A percentile compares a stretch with the other conserved stretches of the same genome.
Evolutionary conservation across 2,329 filamentous ascomycete genomes (phyloP).

Genomic region (Epichloe uncinata): DNA sequence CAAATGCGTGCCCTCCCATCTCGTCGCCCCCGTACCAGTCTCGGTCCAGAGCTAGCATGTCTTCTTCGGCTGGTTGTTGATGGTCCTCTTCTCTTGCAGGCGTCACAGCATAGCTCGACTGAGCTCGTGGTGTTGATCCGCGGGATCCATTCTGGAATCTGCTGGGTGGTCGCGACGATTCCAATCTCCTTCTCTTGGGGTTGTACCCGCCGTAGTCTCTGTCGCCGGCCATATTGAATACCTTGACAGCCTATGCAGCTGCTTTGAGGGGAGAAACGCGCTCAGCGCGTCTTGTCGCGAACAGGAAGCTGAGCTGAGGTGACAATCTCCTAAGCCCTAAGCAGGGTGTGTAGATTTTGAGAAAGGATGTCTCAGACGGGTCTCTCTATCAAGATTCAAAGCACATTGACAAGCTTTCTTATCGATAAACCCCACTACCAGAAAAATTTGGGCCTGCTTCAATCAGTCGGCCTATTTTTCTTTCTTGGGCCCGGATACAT

Average conservation of each 20-base stretch:
- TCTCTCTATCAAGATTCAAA: neutral
- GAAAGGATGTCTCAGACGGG: too few relatives aligned
- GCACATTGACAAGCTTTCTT: constrained; percentile 11
- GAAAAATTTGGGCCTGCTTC: constrained; percentile 19
- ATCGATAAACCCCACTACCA: constrained; percentile 28
- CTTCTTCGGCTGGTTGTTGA: constrained; percentile 52
- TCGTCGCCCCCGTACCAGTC: constrained; percentile 92
- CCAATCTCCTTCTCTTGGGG: constrained; percentile 25
- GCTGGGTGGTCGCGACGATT: constrained; percentile 16
- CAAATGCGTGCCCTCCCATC: constrained; percentile 66
- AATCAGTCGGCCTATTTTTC: neutral
- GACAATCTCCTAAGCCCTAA: neutral
- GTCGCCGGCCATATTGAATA: constrained; percentile 20
- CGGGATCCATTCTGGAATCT: constrained; percentile 21
- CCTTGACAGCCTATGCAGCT: neutral
- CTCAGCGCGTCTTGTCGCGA: neutral
- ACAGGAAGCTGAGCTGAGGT: neutral
- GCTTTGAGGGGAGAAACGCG: neutral
- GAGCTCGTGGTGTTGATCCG: constrained; percentile 20
- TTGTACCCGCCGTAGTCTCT: constrained; percentile 25
- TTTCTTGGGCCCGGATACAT: neutral
- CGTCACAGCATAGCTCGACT: constrained; percentile 29
- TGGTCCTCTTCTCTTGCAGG: constrained; percentile 28
- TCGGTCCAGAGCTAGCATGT: constrained; percentile 64
- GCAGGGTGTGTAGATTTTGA: constrained; percentile 10